Evolutionary conservation across 2,329 filamentous ascomycete genomes (phyloP), one percentile per base, ranked within the genome.

Genomic region (Nemania diffusa): DNA sequence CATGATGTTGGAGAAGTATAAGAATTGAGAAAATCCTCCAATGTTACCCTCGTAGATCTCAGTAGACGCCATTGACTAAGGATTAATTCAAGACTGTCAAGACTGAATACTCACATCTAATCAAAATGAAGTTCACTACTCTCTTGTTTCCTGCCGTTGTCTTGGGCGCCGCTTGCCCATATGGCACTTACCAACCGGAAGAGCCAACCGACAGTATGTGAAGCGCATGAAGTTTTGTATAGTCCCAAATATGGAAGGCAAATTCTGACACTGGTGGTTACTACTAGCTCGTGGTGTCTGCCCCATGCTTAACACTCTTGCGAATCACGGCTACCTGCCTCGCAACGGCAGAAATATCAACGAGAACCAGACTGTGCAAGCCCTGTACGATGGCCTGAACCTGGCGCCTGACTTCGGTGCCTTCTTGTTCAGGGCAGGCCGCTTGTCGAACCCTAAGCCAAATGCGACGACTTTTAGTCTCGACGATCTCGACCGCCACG

Each of bases 261-360:
- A 17, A 60, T 56, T 32, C 65, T 67, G 40, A 71, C 24, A 26
- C 48, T 4, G 9, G 7, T 34, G 17, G n/a, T 42, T 24, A 29
- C 32, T 48, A 46, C 5, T 53, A 70, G 68, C 65, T 58, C 68
- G 68, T 32, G 68, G 68, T 34, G 65, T 68, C 37, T 86, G 84
- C 64, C 84, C 84, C 0, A 84, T 84, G 79, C 75, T 86, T 63
- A 87, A 86, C 72, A 81, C 84, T 0, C 75, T 86, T n/a, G 81
- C 83, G 4, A 86, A 86, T 71, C 82, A 86, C 66, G 81, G 80
- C 15, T 84, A 82, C 62, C 78, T 86, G 0, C 83, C 82, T 2
- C 84, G 79, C 56, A 73, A 83, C 60, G 84, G 84, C 44, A 77
- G 75, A 51, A 78, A 82, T 70, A 75, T 85, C 58, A 82, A 79